Conservation (phyloP, 2,329 filamentous ascomycete genomes). For the Talaromyces sp. region DNA sequence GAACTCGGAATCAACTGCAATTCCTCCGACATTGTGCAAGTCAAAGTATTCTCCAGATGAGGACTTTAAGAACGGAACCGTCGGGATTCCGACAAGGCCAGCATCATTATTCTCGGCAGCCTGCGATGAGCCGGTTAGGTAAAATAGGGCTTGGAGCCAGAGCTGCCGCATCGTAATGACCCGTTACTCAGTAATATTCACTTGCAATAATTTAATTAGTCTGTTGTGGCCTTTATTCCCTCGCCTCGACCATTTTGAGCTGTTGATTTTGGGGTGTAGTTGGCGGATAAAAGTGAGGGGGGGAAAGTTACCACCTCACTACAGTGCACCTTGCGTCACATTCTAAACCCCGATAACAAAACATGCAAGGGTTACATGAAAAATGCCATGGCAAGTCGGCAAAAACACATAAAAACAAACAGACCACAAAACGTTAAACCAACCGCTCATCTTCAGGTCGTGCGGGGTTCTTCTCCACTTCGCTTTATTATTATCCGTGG, state of each 20-base stretch:
- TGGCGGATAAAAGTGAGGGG: background rate
- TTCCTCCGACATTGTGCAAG: conserved; percentile 17
- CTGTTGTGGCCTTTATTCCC: background rate
- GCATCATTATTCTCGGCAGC: background rate
- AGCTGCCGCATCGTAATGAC: background rate
- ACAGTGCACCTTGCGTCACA: background rate
- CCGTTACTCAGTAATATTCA: background rate
- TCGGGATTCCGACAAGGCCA: conserved; percentile 14
- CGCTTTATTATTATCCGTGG: background rate
- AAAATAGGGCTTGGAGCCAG: background rate
- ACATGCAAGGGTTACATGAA: background rate
- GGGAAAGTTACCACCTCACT: background rate
- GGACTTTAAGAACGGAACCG: conserved; percentile 15
- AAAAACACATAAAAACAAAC: background rate
- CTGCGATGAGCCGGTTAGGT: background rate
- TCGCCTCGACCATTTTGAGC: background rate
- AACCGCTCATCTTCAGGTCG: background rate
- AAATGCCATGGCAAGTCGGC: background rate
- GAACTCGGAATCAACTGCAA: conserved; percentile 44
- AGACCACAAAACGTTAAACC: background rate
- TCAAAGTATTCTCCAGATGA: conserved; percentile 6
- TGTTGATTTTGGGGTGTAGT: background rate
- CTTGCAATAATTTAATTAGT: background rate
- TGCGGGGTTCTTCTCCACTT: background rate
- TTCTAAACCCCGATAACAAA: background rate